Evolutionary conservation across 2,329 filamentous ascomycete genomes (phyloP), one percentile per base, ranked within the genome.

Genomic region (Calycina herbarum): DNA sequence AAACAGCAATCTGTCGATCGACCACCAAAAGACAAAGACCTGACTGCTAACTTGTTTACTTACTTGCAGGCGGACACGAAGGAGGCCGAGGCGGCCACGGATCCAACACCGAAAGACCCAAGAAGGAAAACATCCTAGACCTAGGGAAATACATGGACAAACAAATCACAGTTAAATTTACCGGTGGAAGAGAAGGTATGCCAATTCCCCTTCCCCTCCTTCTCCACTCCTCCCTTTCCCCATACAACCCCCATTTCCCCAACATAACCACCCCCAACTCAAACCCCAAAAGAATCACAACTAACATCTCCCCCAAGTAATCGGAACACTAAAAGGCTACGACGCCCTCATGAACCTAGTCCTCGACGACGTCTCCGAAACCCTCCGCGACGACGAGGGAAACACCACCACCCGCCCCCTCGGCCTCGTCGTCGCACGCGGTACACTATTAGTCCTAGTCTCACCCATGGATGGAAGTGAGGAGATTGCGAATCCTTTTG

Each of bases 61-160:
- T 31, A 13, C 27, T 27, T 51, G 66, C 74, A 68, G 74, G 73
- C 48, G 69, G 69, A 5, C 74, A 76, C 68, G 76, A 76, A 69
- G 78, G 82, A 72, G 78, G 82, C 72, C 80, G 82, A 73, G 82
- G 82, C 73, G 80, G 79, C 11, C 76, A 80, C 57, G 78, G 81
- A 69, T 79, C 81, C 68, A 78, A 81, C 73, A 79, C 81, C n/a
- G 92, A 96, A 80, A 87, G 89, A 73, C 92, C 93, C 67, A 97
- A 97, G 87, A 98, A 98, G 84, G 95, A 99, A 80, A 98, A 97
- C 78, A 99, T 99, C 74, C 86, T 99, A 63, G 94, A 99, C 76
- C 80, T 99, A 74, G 88, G 85, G 77, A 97, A 97, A 82, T 99
- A 98, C 79, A 93, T 97, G 90, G 93, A 99, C 79, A 96, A 97